Percentiles rank a stretch among this genome's conserved stretches.
Conservation (phyloP, 768 basidiomycete species). For the Kondoa subrosea region DNA sequence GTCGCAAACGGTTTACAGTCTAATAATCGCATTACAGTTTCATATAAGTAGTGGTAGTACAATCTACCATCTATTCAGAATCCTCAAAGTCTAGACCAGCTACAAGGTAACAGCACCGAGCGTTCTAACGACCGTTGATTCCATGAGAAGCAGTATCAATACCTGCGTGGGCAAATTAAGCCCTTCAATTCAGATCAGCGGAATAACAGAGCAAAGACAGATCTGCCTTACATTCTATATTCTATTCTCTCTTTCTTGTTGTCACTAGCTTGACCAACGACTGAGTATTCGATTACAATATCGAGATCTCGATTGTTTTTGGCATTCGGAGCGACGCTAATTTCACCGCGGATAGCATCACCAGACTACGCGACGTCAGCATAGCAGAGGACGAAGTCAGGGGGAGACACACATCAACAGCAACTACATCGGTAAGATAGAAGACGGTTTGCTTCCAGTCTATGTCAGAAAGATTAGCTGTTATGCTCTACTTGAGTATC, state of each 20-base stretch:
- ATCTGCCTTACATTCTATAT: conserved; percentile 14
- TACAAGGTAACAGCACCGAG: background rate
- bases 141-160: too few relatives aligned
- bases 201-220: background rate
- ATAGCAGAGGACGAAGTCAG: background rate
- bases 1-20: background rate
- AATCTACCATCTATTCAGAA: too few relatives aligned
- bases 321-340: conserved; percentile 71
- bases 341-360: conserved; percentile 52
- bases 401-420: conserved; percentile 35
- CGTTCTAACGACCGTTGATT: background rate
- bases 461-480: background rate
- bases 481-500: background rate
- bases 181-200: background rate
- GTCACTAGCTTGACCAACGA: conserved; percentile 7
- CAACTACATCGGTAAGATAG: conserved; percentile 69
- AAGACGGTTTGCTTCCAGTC: conserved; percentile 53
- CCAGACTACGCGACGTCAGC: conserved; percentile 37
- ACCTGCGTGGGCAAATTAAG: too few relatives aligned
- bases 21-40: background rate
- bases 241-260: conserved; percentile 11
- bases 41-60: too few relatives aligned
- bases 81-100: background rate
- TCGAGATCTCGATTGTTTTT: conserved; percentile 92
- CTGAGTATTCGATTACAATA: conserved; percentile 59